Percentiles rank a stretch among this genome's conserved stretches.
Conservation (phyloP, 2,329 filamentous ascomycete genomes). For the Talaromyces piceae region DNA sequence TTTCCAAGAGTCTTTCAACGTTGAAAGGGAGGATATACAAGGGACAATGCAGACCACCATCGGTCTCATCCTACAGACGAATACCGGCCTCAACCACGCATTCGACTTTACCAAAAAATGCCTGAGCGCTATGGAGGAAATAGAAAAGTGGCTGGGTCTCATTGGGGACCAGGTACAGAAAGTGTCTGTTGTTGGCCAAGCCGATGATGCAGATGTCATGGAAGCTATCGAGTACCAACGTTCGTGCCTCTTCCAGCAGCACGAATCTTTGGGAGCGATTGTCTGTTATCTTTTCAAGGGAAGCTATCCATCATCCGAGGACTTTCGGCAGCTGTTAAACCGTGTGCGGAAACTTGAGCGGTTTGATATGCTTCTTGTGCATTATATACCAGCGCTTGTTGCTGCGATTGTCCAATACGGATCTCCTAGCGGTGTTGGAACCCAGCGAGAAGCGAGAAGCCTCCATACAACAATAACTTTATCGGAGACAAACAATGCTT, state of each 20-base stretch:
- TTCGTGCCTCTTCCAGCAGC: constrained; percentile 74
- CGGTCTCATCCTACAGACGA: constrained; percentile 52
- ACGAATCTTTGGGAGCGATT: constrained; percentile 79
- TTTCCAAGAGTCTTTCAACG: constrained; percentile 59
- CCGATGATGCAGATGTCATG: constrained; percentile 55
- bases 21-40: constrained; percentile 50
- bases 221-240: constrained; percentile 77
- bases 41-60: constrained; percentile 51
- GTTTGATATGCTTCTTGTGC: constrained; percentile 68
- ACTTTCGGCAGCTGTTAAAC: constrained; percentile 66
- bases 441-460: constrained; percentile 60
- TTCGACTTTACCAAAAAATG: constrained; percentile 66
- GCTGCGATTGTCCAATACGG: constrained; percentile 71
- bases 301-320: constrained; percentile 59
- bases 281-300: constrained; percentile 71
- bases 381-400: constrained; percentile 74
- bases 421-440: constrained; percentile 63
- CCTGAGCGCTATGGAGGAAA: constrained; percentile 64
- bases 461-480: constrained; percentile 63
- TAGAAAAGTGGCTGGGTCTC: constrained; percentile 68
- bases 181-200: constrained; percentile 64
- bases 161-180: constrained; percentile 70
- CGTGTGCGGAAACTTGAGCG: constrained; percentile 63
- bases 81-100: constrained; percentile 42
- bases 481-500: constrained; percentile 59